Conservation (phyloP, 2,329 filamentous ascomycete species). For the Fusarium beomiforme region DNA sequence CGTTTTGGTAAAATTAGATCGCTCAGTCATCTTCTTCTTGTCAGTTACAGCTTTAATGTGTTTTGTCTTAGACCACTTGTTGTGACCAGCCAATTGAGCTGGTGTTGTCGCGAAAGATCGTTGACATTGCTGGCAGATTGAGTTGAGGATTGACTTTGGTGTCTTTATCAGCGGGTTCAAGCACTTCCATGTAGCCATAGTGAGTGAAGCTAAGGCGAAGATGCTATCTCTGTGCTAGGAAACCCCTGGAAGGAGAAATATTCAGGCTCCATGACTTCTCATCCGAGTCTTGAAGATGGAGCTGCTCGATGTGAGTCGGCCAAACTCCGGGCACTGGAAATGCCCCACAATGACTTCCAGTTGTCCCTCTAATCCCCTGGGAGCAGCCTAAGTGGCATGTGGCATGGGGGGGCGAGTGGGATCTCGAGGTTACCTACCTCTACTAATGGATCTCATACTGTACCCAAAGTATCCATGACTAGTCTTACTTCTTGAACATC, state of each 20-base stretch:
- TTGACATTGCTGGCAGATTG: conserved; percentile 59
- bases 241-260: not conserved
- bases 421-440: conserved; percentile 36
- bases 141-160: conserved; percentile 14
- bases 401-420: conserved; percentile 25
- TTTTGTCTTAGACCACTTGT: conserved; percentile 94
- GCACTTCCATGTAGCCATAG: conserved; percentile 28
- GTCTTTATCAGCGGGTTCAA: conserved; percentile 28
- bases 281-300: not conserved
- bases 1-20: conserved; percentile 74
- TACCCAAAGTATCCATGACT: not conserved
- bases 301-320: conserved; percentile 39
- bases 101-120: conserved; percentile 60
- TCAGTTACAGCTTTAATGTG: conserved; percentile 94
- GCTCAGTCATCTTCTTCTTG: conserved; percentile 77
- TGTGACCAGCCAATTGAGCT: conserved; percentile 74
- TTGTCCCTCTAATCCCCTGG: conserved; percentile 23
- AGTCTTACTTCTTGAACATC: conserved; percentile 27
- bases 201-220: not conserved
- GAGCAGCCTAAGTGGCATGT: conserved; percentile 35
- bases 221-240: not conserved
- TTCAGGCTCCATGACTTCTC: not conserved
- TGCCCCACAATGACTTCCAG: conserved; percentile 30
- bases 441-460: no score
- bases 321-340: conserved; percentile 39